A percentile compares a stretch with the other conserved stretches of the same genome.
Conservation (phyloP, 2,329 filamentous ascomycete species). For the Annulohypoxylon truncatum region DNA sequence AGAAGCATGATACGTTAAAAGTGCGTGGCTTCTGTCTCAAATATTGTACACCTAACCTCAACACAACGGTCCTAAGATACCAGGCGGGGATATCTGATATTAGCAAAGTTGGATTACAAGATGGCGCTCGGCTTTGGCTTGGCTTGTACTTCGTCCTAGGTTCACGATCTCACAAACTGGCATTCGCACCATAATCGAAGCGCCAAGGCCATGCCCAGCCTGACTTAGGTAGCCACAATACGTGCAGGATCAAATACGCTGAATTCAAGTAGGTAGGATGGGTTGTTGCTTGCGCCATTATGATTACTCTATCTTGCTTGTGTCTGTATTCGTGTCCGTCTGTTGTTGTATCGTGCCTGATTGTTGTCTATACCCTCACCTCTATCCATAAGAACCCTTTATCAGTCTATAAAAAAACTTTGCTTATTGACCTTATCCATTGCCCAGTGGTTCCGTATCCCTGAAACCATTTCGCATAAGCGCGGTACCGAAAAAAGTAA, state of each 20-base stretch:
- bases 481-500: not conserved
- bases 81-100: not conserved
- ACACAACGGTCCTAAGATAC: too few species aligned
- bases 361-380: constrained; percentile 21
- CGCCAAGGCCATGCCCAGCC: not conserved
- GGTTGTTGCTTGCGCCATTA: constrained; percentile 25
- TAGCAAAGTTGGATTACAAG: too few species aligned
- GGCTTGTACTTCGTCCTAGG: too few species aligned
- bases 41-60: too few species aligned
- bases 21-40: too few species aligned
- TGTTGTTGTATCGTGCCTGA: constrained; percentile 17
- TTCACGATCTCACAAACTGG: not conserved
- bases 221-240: not conserved
- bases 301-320: constrained; percentile 24
- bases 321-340: not conserved
- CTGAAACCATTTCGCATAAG: constrained; percentile 22
- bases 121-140: too few species aligned
- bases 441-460: constrained; percentile 7
- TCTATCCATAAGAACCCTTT: constrained; percentile 24
- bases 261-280: not conserved
- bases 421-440: constrained; percentile 10
- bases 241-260: not conserved
- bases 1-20: too few species aligned
- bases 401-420: constrained; percentile 33
- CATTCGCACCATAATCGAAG: not conserved